Evolutionary conservation across 2,329 filamentous ascomycete genomes (phyloP), one percentile per base, ranked within the genome.

Genomic region (Ceratocystis colombiana): DNA sequence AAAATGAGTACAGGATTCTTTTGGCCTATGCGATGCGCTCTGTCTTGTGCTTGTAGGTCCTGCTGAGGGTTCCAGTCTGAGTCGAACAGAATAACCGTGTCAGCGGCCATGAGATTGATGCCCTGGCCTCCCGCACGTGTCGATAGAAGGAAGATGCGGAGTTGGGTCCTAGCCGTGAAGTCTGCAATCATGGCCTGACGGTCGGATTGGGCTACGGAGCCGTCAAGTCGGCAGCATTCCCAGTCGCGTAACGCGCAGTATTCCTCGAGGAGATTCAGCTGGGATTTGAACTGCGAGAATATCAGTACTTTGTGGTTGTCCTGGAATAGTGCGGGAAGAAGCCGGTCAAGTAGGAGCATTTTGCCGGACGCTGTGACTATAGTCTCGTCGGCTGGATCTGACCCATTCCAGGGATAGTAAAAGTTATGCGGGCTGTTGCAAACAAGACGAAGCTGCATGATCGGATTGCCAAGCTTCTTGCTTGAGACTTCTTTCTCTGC

Each of bases 341-440:
- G 81, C 0, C 90, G 85, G 73, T 99, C 94, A 0, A 99, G 83
- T 0, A 99, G 82, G 1, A 96, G 83, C 90, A 99, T 96, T 74
- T 99, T 99, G 15, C 94, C 94, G 0, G 91, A 96, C 0, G 89
- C 85, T 0, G 88, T 93, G 44, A 99, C 84, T 5, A 99, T 83
- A 0, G 83, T 87, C 72, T 95, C 88, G 71, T 97, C 91, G 0
- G 90, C 78, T 0, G 82, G 78, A 0, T 81, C 74, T 5, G 82
- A 81, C 17, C 83, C 80, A 5, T 79, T 79, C 83, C 93, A 97
- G 0, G 94, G 93, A 73, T 91, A 95, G 76, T 96, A 97, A 74
- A 99, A 97, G 73, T 96, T 96, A 75, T 96, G 92, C 0, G 94
- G 94, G 0, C 86, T 90, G 74, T 99, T 96, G 75, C 94, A 97